Conservation (phyloP, 2,329 filamentous ascomycete genomes). For the Mycosphaerella sp. region DNA sequence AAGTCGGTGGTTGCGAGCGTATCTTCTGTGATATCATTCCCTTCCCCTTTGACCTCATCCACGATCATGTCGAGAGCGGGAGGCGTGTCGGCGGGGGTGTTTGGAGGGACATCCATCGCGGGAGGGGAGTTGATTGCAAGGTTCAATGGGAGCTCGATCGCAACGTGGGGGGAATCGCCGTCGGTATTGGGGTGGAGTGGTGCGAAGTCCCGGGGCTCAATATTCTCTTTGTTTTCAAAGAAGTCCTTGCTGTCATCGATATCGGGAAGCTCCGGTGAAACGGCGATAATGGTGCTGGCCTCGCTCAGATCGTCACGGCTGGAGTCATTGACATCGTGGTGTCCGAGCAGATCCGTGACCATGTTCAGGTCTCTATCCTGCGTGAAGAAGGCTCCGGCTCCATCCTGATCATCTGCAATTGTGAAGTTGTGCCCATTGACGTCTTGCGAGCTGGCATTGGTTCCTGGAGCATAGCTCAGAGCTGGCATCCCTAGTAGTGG, state of each 20-base stretch:
- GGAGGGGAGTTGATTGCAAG: not conserved
- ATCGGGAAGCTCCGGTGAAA: not conserved
- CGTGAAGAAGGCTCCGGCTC: no score
- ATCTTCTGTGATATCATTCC: no score
- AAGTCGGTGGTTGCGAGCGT: no score
- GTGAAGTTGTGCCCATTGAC: not conserved
- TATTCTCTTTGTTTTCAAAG: not conserved
- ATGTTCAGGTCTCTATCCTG: no score
- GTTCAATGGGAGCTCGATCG: not conserved
- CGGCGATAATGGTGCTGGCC: not conserved
- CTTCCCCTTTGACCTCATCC: not conserved
- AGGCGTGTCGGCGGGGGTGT: not conserved
- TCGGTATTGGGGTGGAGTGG: not conserved
- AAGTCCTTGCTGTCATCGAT: not conserved
- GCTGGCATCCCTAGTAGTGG: not conserved
- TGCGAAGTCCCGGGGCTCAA: not conserved
- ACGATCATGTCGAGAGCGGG: not conserved
- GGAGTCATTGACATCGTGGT: not conserved
- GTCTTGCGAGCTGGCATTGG: not conserved
- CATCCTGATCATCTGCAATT: no score
- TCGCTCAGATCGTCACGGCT: not conserved
- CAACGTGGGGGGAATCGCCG: not conserved
- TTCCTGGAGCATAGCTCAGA: conserved; percentile 1
- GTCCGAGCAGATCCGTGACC: not conserved
- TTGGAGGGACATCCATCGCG: not conserved